Conservation (phyloP, 495 filamentous ascomycete species). For the Letharia columbiana region DNA sequence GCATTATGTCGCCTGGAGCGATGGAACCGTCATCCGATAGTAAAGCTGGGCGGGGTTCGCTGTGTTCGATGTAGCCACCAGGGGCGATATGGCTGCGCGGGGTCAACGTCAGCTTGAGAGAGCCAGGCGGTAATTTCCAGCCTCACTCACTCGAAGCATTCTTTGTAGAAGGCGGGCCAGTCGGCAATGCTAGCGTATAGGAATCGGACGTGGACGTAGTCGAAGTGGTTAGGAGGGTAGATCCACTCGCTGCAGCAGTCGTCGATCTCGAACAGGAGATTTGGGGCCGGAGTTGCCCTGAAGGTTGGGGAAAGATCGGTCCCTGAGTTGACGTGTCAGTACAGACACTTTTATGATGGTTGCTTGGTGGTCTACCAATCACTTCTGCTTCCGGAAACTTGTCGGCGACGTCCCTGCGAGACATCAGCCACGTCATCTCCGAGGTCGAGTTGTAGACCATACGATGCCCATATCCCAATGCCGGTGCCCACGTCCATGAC, state of each 20-base stretch:
- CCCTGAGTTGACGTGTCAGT: slow-evolving; percentile 21
- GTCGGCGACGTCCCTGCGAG: slow-evolving; percentile 38
- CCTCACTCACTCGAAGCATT: slow-evolving; percentile 30
- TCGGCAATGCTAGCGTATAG: slow-evolving; percentile 50
- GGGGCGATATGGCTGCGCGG: slow-evolving; percentile 41
- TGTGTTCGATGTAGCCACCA: slow-evolving; percentile 57
- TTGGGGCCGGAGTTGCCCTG: slow-evolving; percentile 36
- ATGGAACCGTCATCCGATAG: slow-evolving; percentile 45
- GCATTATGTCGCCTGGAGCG: slow-evolving; percentile 40
- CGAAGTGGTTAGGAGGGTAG: slow-evolving; percentile 45
- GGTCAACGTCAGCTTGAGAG: background rate
- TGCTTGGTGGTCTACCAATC: slow-evolving; percentile 30
- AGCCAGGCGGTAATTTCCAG: background rate
- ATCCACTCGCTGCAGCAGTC: slow-evolving; percentile 46
- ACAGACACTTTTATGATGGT: background rate
- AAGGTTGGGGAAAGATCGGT: slow-evolving; percentile 42
- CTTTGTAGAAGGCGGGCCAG: slow-evolving; percentile 43
- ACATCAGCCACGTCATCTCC: slow-evolving; percentile 14
- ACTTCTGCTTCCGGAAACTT: slow-evolving; percentile 39
- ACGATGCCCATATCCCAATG: slow-evolving; percentile 24
- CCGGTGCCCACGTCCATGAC: slow-evolving; percentile 25
- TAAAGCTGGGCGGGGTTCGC: slow-evolving; percentile 44
- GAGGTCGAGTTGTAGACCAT: slow-evolving; percentile 3
- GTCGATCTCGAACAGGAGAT: slow-evolving; percentile 48
- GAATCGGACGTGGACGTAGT: slow-evolving; percentile 56